Evolutionary conservation across 2,329 filamentous ascomycete species (phyloP).

Genomic region (Cucurbitaria berberidis): DNA sequence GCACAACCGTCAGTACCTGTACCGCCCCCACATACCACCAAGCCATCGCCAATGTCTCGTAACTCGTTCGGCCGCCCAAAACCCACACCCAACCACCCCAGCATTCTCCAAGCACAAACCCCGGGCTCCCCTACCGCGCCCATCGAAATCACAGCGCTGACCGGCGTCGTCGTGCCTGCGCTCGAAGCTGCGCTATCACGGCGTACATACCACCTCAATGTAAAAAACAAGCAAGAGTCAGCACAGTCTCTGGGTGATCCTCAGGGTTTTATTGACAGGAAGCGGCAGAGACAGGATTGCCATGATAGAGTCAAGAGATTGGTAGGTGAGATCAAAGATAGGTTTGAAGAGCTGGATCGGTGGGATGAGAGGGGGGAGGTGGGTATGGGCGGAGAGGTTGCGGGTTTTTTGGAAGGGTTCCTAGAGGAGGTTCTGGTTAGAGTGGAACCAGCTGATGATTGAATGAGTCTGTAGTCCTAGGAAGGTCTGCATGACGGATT

Average conservation of each 20-base stretch:
- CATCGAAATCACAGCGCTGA: slow-evolving; percentile 81
- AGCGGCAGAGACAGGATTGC: slow-evolving; percentile 59
- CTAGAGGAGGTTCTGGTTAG: slow-evolving; percentile 92
- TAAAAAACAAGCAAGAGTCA: slow-evolving; percentile 49
- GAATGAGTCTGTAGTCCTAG: not conserved
- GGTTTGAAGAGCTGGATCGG: slow-evolving; percentile 89
- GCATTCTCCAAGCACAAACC: slow-evolving; percentile 45
- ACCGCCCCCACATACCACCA: slow-evolving; percentile 18
- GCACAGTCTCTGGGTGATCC: slow-evolving; percentile 61
- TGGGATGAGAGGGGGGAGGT: slow-evolving; percentile 86
- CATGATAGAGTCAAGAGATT: slow-evolving; percentile 84
- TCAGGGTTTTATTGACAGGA: slow-evolving; percentile 52
- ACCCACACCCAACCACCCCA: slow-evolving; percentile 23
- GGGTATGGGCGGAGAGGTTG: slow-evolving; percentile 90
- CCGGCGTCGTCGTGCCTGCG: slow-evolving; percentile 90
- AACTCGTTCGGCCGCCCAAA: slow-evolving; percentile 41
- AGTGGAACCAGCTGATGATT: slow-evolving; percentile 83
- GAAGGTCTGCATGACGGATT: not conserved
- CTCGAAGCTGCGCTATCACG: slow-evolving; percentile 89
- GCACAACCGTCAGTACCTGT: slow-evolving; percentile 11
- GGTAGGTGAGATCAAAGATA: slow-evolving; percentile 79
- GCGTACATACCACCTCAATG: slow-evolving; percentile 66
- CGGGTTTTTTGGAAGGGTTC: slow-evolving; percentile 87
- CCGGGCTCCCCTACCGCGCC: slow-evolving; percentile 61
- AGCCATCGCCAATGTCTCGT: slow-evolving; percentile 31